These are phyloP conservation scores for Fusarium nodosum DNA, from an alignment of 2,329 filamentous ascomycete genomes.

Conservation along the genomic window DNA sequence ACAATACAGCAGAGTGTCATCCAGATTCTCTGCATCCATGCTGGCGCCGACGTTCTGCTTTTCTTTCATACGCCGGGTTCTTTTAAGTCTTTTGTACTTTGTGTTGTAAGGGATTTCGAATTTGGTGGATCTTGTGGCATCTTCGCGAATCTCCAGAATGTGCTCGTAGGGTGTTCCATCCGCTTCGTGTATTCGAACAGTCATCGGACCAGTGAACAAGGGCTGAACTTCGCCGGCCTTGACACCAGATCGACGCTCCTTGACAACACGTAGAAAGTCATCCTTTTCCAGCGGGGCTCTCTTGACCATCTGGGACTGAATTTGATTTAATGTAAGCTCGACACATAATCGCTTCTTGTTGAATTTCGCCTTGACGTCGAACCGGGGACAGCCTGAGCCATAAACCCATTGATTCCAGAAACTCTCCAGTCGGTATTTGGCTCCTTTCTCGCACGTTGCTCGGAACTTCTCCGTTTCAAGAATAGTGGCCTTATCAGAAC, in stretches of 20 bases:
- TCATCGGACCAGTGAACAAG: constrained; percentile 97
- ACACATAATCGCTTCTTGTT: constrained; percentile 98
- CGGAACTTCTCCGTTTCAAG: constrained; percentile 83
- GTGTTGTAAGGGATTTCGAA: constrained; percentile 99
- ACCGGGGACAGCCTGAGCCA: constrained; percentile 88
- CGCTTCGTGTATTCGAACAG: constrained; percentile 96
- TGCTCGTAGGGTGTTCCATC: constrained; percentile 99
- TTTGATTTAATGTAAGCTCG: constrained; percentile 89
- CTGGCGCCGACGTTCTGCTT: constrained; percentile 70
- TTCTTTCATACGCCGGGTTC: constrained; percentile 86
- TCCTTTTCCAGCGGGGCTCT: constrained; percentile 72
- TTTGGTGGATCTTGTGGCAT: constrained; percentile 77
- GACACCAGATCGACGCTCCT: constrained; percentile 80
- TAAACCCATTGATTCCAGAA: constrained; percentile 97
- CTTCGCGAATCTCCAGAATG: constrained; percentile 94
- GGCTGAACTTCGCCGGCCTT: constrained; percentile 77
- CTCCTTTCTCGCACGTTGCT: constrained; percentile 87
- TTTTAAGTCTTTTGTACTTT: constrained; percentile 97
- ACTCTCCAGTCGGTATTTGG: constrained; percentile 85
- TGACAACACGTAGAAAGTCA: constrained; percentile 86
- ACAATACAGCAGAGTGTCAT: constrained; percentile 90
- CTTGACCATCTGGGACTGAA: constrained; percentile 65
- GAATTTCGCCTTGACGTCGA: constrained; percentile 88
- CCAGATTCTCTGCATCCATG: constrained; percentile 73
- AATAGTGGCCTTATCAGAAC: constrained; percentile 74